Evolutionary conservation across 139 green algal species (phyloP).

Genomic region (Tetratostichococcus sp.): DNA sequence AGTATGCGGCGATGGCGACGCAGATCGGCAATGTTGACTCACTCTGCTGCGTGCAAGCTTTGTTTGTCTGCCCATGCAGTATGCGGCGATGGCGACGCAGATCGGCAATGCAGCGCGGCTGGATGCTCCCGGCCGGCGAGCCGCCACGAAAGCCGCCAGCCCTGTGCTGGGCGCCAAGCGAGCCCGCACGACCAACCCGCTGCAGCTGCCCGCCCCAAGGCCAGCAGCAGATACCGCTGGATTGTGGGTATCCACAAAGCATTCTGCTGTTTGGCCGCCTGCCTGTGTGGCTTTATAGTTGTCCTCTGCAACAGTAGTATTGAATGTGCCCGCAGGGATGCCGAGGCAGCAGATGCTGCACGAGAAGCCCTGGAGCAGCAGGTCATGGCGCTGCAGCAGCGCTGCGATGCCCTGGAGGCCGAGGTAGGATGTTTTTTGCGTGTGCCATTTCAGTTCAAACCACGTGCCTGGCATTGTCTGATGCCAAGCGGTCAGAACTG

Average conservation of each 20-base stretch:
- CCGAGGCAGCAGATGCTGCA: background rate
- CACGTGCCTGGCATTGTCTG: too few species aligned
- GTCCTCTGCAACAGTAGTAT: too few species aligned
- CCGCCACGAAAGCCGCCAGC: background rate
- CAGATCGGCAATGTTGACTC: constrained; percentile 46
- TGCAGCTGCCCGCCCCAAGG: too few species aligned
- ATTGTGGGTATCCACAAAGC: too few species aligned
- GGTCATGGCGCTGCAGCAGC: background rate
- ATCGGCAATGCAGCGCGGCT: constrained; percentile 41
- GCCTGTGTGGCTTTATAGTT: too few species aligned
- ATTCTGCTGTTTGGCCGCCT: too few species aligned
- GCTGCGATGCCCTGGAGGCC: background rate
- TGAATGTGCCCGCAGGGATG: background rate
- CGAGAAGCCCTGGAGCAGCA: background rate
- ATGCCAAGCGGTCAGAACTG: too few species aligned
- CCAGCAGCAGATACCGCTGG: too few species aligned
- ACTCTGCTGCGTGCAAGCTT: constrained; percentile 1
- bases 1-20: constrained; percentile 44
- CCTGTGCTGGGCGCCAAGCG: background rate
- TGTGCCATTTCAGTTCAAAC: too few species aligned
- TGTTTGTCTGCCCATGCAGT: constrained; percentile 9
- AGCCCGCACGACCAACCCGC: background rate
- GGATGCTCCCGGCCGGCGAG: constrained; percentile 27
- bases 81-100: constrained; percentile 42
- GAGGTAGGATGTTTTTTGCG: background rate